Evolutionary conservation across 352 stramenopile genomes (phyloP).

Genomic region (Phytopythium mirpurense): DNA sequence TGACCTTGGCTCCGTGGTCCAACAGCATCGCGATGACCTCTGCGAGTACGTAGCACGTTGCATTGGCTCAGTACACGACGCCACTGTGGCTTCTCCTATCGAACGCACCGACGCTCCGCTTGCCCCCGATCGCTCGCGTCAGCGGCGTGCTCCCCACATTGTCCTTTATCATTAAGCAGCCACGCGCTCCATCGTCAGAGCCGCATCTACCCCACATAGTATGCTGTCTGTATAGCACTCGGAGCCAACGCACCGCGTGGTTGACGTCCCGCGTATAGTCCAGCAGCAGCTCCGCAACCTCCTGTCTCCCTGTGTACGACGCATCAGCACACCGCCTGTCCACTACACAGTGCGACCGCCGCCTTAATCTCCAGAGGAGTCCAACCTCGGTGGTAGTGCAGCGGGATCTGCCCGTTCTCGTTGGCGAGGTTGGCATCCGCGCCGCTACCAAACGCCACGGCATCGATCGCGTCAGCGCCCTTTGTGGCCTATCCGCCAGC

Average conservation of each 20-base stretch:
- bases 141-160: conserved; percentile 55
- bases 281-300: conserved; percentile 62
- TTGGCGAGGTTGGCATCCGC: conserved; percentile 64
- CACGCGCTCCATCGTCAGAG: too few species aligned
- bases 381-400: conserved; percentile 71
- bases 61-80: background rate
- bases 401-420: conserved; percentile 61
- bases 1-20: conserved; percentile 53
- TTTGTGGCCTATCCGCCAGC: too few species aligned
- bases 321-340: background rate
- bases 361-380: background rate
- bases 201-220: too few species aligned
- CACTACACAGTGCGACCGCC: background rate
- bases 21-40: conserved; percentile 58
- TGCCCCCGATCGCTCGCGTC: conserved; percentile 50
- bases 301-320: conserved; percentile 32
- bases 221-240: too few species aligned
- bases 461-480: too few species aligned
- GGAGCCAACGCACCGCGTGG: conserved; percentile 29
- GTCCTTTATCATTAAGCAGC: conserved; percentile 24
- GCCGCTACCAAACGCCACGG: too few species aligned
- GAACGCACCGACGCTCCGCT: conserved; percentile 41
- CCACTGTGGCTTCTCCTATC: background rate
- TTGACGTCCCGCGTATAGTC: conserved; percentile 70
- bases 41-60: conserved; percentile 10